Evolutionary conservation across 169 alveolate species (phyloP).

Genomic region (Sarcocystis neurona): DNA sequence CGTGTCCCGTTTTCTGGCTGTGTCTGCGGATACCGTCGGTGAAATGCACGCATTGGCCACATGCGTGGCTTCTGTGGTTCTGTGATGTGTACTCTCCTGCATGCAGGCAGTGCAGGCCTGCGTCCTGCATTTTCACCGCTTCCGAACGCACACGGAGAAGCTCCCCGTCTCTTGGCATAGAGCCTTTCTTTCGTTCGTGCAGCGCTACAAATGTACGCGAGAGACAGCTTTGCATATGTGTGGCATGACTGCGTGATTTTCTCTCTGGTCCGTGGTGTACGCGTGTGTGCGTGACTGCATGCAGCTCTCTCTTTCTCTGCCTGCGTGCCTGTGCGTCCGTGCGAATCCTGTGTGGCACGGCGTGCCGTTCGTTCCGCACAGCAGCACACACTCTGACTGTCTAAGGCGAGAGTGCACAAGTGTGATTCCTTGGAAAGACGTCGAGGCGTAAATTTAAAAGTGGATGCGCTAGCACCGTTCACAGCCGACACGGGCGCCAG

Average conservation of each 20-base stretch:
- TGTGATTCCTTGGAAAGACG: no score
- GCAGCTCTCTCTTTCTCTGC: not conserved
- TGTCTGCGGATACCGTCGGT: conserved; percentile 28
- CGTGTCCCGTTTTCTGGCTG: conserved; percentile 14
- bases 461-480: no score
- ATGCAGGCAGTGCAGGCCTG: conserved; percentile 76
- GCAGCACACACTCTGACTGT: no score
- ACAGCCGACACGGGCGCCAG: no score
- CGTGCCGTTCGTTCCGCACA: not conserved
- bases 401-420: no score
- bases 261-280: no score
- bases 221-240: no score
- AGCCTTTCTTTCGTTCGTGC: conserved; percentile 83
- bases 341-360: not conserved
- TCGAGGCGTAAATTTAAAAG: no score
- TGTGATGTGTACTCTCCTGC: not conserved
- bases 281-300: no score
- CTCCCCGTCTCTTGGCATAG: conserved; percentile 93
- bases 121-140: conserved; percentile 81
- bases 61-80: conserved; percentile 65
- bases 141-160: conserved; percentile 66
- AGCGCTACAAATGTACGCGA: conserved; percentile 68
- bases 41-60: conserved; percentile 76
- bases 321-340: not conserved
- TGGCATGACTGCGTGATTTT: no score